Evolutionary conservation across 2,329 filamentous ascomycete genomes (phyloP), one percentile per base, ranked within the genome.

Genomic region (Cadophora malorum): DNA sequence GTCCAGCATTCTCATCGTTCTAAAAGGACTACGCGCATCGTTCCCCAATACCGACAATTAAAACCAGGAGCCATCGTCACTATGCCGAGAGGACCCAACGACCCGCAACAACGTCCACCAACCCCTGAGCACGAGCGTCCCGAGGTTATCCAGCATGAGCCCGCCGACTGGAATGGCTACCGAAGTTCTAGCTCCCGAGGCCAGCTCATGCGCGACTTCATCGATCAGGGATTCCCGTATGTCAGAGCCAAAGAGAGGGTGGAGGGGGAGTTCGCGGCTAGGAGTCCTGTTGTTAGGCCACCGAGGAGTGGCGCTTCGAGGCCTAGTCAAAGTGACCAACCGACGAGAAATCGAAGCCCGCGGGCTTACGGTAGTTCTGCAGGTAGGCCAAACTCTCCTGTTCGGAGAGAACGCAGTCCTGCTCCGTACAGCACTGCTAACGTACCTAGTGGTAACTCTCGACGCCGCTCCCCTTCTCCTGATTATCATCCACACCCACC

Each of bases 181-280:
- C 59, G 59, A 0, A 8, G 6, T 1, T 23, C 25, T 6, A 50
- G 41, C 19, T 62, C 59, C 1, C 25, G 31, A 1, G 59, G 59
- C 47, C 59, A 62, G 21, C 59, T 62, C 9, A 21, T 62, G 4
- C 23, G 47, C 25, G 47, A 62, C 16, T 50, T 62, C 45, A 62
- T 62, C 12, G 41, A 50, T 0, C n/a, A 23, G 16, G 23, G 82
- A 4, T 21, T 45, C 12, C 10, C 33, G 1, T 19, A 25, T 12
- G 33, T 16, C 4, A 59, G 35, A 45, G 56, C 56, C 4, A 41
- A 41, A 16, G n/a, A 25, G 10, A 59, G 56, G 28, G 56, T 59
- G 0, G 56, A 59, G 21, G 21, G 45, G 21, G 56, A 59, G 14
- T 59, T 59, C 12, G 5, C 21, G 5, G 35, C 33, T 8, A 45